These are phyloP conservation scores for Microglena sp. DNA, from an alignment of 139 green algal species.

Conservation along the genomic window DNA sequence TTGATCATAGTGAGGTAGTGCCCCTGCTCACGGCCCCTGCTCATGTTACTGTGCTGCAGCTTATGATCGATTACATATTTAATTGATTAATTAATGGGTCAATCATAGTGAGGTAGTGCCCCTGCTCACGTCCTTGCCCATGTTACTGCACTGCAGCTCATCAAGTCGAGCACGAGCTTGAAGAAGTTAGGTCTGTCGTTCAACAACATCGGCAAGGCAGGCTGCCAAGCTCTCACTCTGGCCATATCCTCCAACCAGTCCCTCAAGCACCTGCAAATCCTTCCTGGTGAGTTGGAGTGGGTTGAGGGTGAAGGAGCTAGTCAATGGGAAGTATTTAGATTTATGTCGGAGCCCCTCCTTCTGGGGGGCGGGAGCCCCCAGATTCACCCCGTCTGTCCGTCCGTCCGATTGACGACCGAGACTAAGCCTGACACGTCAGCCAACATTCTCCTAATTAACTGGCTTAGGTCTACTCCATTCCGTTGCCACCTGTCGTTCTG, in stretches of 20 bases:
- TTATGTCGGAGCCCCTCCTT: too few species aligned
- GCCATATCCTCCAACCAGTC: constrained; percentile 26
- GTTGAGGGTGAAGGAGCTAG: neutral
- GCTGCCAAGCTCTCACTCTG: constrained; percentile 39
- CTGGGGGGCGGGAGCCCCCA: too few species aligned
- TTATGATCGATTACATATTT: too few species aligned
- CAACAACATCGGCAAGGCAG: constrained; percentile 37
- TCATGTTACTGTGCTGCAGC: too few species aligned
- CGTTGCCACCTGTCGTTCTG: too few species aligned
- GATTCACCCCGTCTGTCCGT: neutral
- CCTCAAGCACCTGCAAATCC: constrained; percentile 39
- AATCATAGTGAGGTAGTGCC: too few species aligned
- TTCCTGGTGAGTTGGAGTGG: constrained; percentile 21
- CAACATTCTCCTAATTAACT: neutral
- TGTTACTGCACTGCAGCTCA: too few species aligned
- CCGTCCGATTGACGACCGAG: neutral
- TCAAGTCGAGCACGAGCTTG: constrained; percentile 16
- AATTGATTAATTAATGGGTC: too few species aligned
- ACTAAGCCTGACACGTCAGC: neutral
- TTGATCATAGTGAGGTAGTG: too few species aligned
- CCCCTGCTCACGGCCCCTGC: too few species aligned
- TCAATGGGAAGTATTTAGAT: neutral
- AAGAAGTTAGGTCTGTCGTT: constrained; percentile 37
- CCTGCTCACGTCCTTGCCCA: too few species aligned
- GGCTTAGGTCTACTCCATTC: neutral